phyloP scores from a whole-genome alignment of 2,329 filamentous ascomycete genomes.

The Calonectria pteridis region DNA sequence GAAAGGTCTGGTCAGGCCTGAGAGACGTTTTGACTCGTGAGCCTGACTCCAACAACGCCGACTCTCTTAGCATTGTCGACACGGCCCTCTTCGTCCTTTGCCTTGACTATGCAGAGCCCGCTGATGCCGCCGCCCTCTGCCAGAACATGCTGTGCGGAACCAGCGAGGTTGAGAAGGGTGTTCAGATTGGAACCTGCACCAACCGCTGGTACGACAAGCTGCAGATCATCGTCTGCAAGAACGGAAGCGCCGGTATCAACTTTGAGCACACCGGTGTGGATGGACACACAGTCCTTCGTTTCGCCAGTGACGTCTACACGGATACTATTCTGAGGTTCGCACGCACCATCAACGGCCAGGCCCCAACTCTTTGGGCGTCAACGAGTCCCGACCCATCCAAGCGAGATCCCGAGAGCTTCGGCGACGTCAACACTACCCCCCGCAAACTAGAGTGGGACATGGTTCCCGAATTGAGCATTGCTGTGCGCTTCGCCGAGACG shows the following conservation, averaged over 20 bases:
- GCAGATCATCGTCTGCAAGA: conserved; percentile 99
- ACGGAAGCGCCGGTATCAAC: conserved; percentile 98
- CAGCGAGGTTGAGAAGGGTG: conserved; percentile 89
- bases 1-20: conserved; percentile 94
- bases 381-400: conserved; percentile 93
- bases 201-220: conserved; percentile 99
- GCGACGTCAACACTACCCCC: conserved; percentile 91
- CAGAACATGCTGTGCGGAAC: conserved; percentile 99
- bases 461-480: conserved; percentile 90
- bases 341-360: conserved; percentile 92
- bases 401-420: conserved; percentile 90
- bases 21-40: conserved; percentile 90
- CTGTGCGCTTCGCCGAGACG: conserved; percentile 94
- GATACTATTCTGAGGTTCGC: conserved; percentile 98
- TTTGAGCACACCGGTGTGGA: conserved; percentile 99
- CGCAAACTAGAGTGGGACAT: conserved; percentile 99
- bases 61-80: conserved; percentile 95
- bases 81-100: conserved; percentile 93
- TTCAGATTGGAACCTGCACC: conserved; percentile 97
- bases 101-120: conserved; percentile 90
- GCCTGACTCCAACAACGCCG: conserved; percentile 91
- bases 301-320: conserved; percentile 96
- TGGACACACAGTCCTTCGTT: conserved; percentile 94
- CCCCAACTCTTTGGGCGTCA: conserved; percentile 92
- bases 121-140: conserved; percentile 85